Base-by-base conservation (phyloP, 352 stramenopile species). In the Phytophthora ramorum region DNA sequence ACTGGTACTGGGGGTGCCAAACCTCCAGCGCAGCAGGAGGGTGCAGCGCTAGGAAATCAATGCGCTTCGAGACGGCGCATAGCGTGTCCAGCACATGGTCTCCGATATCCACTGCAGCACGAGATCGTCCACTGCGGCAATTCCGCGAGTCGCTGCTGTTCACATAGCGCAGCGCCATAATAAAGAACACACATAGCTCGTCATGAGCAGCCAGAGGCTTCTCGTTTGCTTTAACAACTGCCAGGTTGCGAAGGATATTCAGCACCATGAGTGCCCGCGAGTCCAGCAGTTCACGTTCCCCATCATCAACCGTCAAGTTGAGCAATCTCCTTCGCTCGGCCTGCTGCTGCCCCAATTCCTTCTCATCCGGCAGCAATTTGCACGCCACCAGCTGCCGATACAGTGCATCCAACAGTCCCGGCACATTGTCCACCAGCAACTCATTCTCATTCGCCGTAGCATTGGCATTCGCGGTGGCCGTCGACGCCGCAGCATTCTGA, bases 231-330 rank as follows among this genome's bases (percentile, higher is more conserved):
- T 69, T 50, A n/a, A 93, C 70, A 71, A 92, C 86, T 4, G 82
- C 81, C 38, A 93, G 57, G 37, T 95, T 95, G 32, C 86, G 83
- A 30, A 95, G 13, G n/a, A 95, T 88, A 51, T 95, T 92, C 49
- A 95, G 68, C 51, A 95, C 58, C 30, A 87, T 56, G 26, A 91
- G 57, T 0, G 73, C 79, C 7, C 75, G 71, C 1, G 83, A 84
- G 41, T 87, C 78, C 43, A 89, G 48, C 14, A 91, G 54, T 59
- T 89, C 83, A 7, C 81, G 76, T 52, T 87, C 73, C 0, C 77
- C 83, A 2, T 81, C 58, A 17, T 75, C 65, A 9, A 74, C 53
- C 12, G 58, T 71, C 40, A 79, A 53, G 60, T 91, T 85, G 22
- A 91, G 71, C 61, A 93, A 54, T 7, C 55, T 74, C 3, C 70